Evolutionary conservation across 2,329 filamentous ascomycete genomes (phyloP), one percentile per base, ranked within the genome.

Genomic region (Diaporthe sp.): DNA sequence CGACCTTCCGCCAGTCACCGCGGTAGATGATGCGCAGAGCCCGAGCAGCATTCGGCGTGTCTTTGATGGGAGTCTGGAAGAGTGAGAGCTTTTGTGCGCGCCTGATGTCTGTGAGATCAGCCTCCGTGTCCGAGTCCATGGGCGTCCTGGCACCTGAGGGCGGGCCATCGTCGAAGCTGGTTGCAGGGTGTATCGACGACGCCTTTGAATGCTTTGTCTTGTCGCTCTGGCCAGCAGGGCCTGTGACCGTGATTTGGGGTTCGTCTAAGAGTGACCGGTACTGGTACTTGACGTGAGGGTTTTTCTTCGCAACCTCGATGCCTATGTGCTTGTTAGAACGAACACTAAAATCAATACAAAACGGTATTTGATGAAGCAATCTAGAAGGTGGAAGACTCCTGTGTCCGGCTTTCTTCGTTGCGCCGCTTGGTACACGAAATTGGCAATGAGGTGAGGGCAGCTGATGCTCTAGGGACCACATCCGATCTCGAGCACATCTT

Each of bases 1-100:
- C 92, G 78, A 98, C 93, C 79, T 92, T 90, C 68, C 87, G 86
- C 82, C 95, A 98, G 79, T 98, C 94, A 53, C 97, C 97, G 20
- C 97, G 93, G 78, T 98, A 93, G 76, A 98, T 94, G 77, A 97
- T 97, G 28, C 95, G 93, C 37, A 98, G 94, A 13, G 95, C 94
- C 51, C 97, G 93, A 82, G 96, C 93, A 1, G 92, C 90, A 70
- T 94, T 93, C 1, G 93, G 92, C 2, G 93, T 94, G 15, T 92
- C 93, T 77, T 94, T 91, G 76, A 98, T 92, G 9, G 93, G 90
- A 0, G 95, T 98, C 85, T 96, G 92, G 68, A 92, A 92, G 77
- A 98, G 90, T 1, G 92, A 90, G 67, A 99, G 89, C 78, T 94
- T 94, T 84, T 98, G 97, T 0, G 97, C 97, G 47, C 93, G 91